Base-by-base conservation (phyloP, 768 basidiomycete genomes). In the Sporobolomyces phaffii region DNA sequence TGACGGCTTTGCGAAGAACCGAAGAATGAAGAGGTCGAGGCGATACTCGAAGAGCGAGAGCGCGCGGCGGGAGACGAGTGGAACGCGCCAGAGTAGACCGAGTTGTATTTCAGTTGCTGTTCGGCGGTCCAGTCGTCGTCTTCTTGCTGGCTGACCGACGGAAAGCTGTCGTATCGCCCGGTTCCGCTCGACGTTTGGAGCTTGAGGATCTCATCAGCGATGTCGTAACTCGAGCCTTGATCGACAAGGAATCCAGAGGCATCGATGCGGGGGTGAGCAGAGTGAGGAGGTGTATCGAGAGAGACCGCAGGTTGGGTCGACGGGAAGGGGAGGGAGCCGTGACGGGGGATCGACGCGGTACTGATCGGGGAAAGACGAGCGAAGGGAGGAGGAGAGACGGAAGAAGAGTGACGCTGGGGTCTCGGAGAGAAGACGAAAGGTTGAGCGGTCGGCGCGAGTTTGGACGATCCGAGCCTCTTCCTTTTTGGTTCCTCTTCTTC, bases 191-290 rank as follows among this genome's bases (percentile, higher is more conserved):
- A 45, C 3, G 26, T 36, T 43, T 69, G 68, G 22, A 69, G 60
- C 26, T 57, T 59, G 29, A 65, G 63, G 44, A 69, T 69, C 60
- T 69, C 68, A 26, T 69, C 68, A 47, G 68, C 68, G 28, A 69
- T 69, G 3, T 34, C 29, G 60, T 65, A 62, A 33, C 22, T 29
- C 11, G 53, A 48, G 20, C 53, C 52, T 15, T 40, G 43, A 28
- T 60, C 43, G 59, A 64, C n/a, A 48, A 69, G 54, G 31, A n/a
- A 48, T 9, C 68, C 63, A 14, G 54, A n/a, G 18, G 29, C 1
- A 54, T 64, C 58, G 60, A 65, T 47, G 34, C 50, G 60, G 8
- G 60, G 22, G 10, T 31, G 38, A 38, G 62, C 26, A 9, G 53
- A 22, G 29, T n/a, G 50, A 51, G 33, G 5, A 24, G 36, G 20